Conservation (phyloP, 768 basidiomycete species). For the Epithele typhae region DNA sequence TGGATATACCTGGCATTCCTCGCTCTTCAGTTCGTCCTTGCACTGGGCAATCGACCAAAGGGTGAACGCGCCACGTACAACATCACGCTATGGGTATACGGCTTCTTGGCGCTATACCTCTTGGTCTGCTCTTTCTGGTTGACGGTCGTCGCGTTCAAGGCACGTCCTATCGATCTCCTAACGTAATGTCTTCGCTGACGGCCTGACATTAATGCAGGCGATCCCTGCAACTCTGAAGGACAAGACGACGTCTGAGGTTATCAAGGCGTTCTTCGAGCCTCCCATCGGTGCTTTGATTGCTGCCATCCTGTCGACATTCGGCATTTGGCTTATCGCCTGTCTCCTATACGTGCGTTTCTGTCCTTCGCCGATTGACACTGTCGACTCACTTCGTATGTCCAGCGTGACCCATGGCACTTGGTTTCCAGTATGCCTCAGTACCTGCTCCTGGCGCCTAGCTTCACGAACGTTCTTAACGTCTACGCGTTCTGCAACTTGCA, state of each 20-base stretch:
- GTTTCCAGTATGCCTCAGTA: constrained; percentile 93
- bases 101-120: constrained; percentile 77
- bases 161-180: constrained; percentile 30
- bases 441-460: constrained; percentile 84
- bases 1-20: constrained; percentile 88
- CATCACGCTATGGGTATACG: constrained; percentile 62
- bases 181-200: neutral
- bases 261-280: constrained; percentile 63
- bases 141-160: constrained; percentile 75
- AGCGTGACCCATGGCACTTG: constrained; percentile 99
- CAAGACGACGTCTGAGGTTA: constrained; percentile 45
- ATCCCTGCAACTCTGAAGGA: constrained; percentile 49
- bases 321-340: constrained; percentile 82
- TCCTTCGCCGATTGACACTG: constrained; percentile 5
- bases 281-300: constrained; percentile 80
- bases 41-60: constrained; percentile 81
- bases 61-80: constrained; percentile 76
- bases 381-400: neutral
- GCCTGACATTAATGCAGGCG: neutral
- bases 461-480: constrained; percentile 92
- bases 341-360: constrained; percentile 68
- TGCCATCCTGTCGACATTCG: constrained; percentile 86
- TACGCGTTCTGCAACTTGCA: constrained; percentile 98
- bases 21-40: constrained; percentile 69
- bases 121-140: constrained; percentile 84